phyloP scores from a whole-genome alignment of 192 early-diverging fungal species.

The Cetraspora pellucida region DNA sequence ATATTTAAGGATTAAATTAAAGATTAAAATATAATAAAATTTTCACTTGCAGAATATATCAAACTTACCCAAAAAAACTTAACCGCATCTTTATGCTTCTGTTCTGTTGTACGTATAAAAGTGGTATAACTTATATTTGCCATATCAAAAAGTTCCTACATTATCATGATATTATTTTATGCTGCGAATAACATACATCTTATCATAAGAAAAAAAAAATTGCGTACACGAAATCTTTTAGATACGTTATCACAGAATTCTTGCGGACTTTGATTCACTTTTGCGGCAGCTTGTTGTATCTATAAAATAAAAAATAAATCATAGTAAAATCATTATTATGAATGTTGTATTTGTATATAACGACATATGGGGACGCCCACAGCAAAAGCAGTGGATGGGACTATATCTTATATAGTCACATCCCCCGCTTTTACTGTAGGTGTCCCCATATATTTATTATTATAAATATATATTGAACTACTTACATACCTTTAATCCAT shows the following conservation, averaged over 20 bases:
- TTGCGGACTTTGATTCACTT: conserved; percentile 57
- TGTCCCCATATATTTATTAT: neutral
- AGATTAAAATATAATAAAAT: too few species aligned
- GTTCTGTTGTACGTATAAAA: conserved; percentile 87
- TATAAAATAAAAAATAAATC: conserved; percentile 33
- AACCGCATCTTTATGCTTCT: conserved; percentile 71
- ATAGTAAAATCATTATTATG: neutral
- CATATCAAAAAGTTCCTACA: conserved; percentile 62
- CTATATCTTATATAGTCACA: too few species aligned
- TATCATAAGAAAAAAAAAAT: neutral
- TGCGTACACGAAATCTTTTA: conserved; percentile 60
- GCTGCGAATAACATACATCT: neutral
- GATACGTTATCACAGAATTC: conserved; percentile 81
- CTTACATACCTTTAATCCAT: conserved; percentile 82
- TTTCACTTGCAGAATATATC: too few species aligned
- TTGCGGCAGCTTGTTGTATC: conserved; percentile 89
- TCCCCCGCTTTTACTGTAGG: too few species aligned
- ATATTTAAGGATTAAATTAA: too few species aligned
- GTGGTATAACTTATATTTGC: conserved; percentile 79
- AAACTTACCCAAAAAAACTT: conserved; percentile 79
- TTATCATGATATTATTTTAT: neutral
- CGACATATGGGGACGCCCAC: too few species aligned
- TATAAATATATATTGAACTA: neutral
- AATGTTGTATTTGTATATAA: too few species aligned
- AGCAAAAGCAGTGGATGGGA: too few species aligned